These are phyloP conservation scores for Ceratocystis variospora DNA, from an alignment of 2,329 filamentous ascomycete species.

Conservation along the genomic window DNA sequence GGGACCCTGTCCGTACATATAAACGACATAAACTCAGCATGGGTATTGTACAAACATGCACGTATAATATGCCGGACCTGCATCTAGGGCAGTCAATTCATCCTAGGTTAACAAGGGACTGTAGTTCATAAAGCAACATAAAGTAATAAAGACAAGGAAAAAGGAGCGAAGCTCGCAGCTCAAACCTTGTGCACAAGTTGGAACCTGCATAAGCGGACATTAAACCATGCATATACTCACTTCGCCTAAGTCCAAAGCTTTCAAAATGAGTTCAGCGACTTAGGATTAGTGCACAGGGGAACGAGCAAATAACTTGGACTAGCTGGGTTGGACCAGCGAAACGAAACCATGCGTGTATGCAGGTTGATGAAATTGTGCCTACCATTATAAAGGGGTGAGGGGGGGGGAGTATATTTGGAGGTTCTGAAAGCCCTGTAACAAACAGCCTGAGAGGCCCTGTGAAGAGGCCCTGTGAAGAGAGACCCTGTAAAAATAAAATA, in stretches of 20 bases:
- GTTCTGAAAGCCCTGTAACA: neutral
- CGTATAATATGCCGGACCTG: slow-evolving; percentile 8
- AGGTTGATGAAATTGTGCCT: neutral
- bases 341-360: neutral
- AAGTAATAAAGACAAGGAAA: neutral
- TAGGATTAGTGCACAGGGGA: neutral
- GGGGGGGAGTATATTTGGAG: neutral
- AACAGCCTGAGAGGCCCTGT: too few species aligned
- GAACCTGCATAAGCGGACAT: slow-evolving; percentile 12
- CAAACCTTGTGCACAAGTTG: neutral
- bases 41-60: neutral
- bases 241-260: slow-evolving; percentile 11
- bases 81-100: slow-evolving; percentile 6
- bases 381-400: neutral
- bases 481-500: too few species aligned
- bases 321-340: neutral
- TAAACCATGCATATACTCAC: slow-evolving; percentile 10
- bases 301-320: neutral
- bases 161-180: neutral
- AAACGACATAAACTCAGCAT: too few species aligned
- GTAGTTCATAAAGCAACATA: neutral
- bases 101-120: neutral
- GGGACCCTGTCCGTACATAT: too few species aligned
- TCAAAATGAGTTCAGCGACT: neutral
- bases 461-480: too few species aligned